Conservation (phyloP, 768 basidiomycete species). For the Agrocybe pediades region DNA sequence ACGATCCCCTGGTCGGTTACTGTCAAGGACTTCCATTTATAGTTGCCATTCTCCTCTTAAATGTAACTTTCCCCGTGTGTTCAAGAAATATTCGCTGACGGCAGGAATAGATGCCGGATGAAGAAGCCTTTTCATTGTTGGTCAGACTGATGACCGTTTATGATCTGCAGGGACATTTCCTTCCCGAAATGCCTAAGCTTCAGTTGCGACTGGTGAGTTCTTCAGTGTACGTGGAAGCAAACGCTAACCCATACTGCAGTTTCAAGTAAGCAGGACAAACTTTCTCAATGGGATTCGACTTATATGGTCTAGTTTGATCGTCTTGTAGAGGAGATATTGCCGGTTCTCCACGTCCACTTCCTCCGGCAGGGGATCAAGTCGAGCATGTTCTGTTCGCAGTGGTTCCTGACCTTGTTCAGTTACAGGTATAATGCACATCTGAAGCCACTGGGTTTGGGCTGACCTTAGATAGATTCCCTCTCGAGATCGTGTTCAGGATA, state of each 20-base stretch:
- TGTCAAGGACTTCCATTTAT: conserved; percentile 98
- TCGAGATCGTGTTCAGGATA: conserved; percentile 93
- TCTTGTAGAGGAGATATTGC: conserved; percentile 87
- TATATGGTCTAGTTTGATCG: conserved; percentile 76
- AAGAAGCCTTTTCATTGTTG: conserved; percentile 95
- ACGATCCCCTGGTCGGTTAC: conserved; percentile 94
- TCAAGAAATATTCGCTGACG: conserved; percentile 9
- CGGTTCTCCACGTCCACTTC: conserved; percentile 92
- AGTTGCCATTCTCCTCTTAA: conserved; percentile 89
- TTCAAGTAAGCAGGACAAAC: conserved; percentile 22
- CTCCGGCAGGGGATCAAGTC: conserved; percentile 93
- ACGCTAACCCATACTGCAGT: conserved; percentile 11
- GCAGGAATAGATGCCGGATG: conserved; percentile 89
- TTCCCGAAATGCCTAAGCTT: conserved; percentile 99
- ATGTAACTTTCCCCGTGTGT: conserved; percentile 51
- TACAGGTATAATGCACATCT: conserved; percentile 62
- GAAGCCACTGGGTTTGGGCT: background rate
- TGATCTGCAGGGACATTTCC: conserved; percentile 92
- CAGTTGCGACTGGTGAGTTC: conserved; percentile 82
- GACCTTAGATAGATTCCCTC: conserved; percentile 71
- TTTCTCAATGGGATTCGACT: background rate
- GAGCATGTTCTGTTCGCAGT: conserved; percentile 98
- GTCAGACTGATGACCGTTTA: conserved; percentile 97
- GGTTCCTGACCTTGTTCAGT: conserved; percentile 97
- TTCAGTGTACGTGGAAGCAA: background rate